These are phyloP conservation scores for Babjeviella inositovora DNA, from an alignment of 805 yeast species.

Conservation along the genomic window DNA sequence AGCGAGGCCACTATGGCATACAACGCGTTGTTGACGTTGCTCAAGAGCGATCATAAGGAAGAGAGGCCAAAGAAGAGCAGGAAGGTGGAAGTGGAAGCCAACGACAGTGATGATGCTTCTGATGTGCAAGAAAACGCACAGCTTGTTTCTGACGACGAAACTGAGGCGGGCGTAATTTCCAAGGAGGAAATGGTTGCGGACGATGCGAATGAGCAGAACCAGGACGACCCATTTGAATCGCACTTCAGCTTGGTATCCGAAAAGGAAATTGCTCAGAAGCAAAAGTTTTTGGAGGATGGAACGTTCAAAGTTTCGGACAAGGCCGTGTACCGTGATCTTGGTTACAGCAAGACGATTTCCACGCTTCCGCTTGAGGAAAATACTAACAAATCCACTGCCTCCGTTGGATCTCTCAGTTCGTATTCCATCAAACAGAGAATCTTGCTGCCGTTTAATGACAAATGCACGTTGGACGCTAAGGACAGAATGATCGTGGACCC, in stretches of 20 bases:
- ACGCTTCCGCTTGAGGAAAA: too few relatives aligned
- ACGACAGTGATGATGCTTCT: constrained; percentile 1
- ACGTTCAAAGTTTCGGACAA: too few relatives aligned
- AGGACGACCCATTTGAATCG: too few relatives aligned
- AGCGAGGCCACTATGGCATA: constrained; percentile 30
- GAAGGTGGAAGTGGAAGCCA: constrained; percentile 4
- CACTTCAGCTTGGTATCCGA: too few relatives aligned
- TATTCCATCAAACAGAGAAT: constrained; percentile 31
- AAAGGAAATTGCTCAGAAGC: too few relatives aligned
- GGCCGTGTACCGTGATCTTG: too few relatives aligned
- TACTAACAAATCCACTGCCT: too few relatives aligned
- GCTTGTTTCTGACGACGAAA: constrained; percentile 9
- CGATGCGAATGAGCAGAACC: constrained; percentile 4
- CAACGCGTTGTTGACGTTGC: constrained; percentile 48
- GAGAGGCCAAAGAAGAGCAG: constrained; percentile 4
- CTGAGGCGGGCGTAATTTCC: constrained; percentile 10
- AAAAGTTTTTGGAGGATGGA: too few relatives aligned
- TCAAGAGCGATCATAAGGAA: constrained; percentile 28
- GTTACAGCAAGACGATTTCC: too few relatives aligned
- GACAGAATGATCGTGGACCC: constrained; percentile 45
- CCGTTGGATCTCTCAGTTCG: constrained; percentile 3
- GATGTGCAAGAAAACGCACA: too few relatives aligned
- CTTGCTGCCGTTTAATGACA: constrained; percentile 9
- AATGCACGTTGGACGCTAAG: constrained; percentile 14
- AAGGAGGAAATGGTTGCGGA: constrained; percentile 5